Base-by-base conservation (phyloP, 306 rosid species). In the Prunus mume region DNA sequence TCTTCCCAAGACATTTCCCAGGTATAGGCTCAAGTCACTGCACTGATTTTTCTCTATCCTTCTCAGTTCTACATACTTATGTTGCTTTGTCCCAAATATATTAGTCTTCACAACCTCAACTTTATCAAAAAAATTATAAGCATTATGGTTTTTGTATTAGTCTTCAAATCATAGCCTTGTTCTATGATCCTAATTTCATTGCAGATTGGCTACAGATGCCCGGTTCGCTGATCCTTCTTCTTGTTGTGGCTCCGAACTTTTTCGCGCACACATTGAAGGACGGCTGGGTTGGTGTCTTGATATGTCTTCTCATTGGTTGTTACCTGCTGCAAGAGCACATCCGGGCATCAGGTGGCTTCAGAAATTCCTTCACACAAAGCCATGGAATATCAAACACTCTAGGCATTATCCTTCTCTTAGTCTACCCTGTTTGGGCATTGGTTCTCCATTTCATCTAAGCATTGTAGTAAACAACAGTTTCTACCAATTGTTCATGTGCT, bases 291-390 rank as follows among this genome's bases (percentile, higher is more conserved):
- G 94, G 93, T 25, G 27, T 87, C 9, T 45, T 77, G 18, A 86
- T 94, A 66, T 90, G 91, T 65, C 88, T 94, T 66, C 13, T 85
- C 50, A 87, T 94, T 65, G 97, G 94, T 46, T 90, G 96, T 55
- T 94, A 91, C 82, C 87, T 94, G 14, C 75, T 91, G 15, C 98
- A 94, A 90, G 93, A 94, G 79, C 98, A 94, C 84, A 87, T 94
- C 58, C 76, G 97, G 25, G 93, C 98, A 11, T 81, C 96, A 4
- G 97, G 98, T 49, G 97, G 98, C 45, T 91, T 94, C 89, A 85
- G 89, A 85, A 90, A 90, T 79, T 90, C 98, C 52, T 84, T 94
- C 78, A 94, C 98, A 4, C 93, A 87, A 46, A 87, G 56, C 68
- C 86, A 90, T 83, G 98, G 98, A 38, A 84, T 94, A 61, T 91